Evolutionary conservation across 2,329 filamentous ascomycete species (phyloP).

Genomic region (Colletotrichum navitas): DNA sequence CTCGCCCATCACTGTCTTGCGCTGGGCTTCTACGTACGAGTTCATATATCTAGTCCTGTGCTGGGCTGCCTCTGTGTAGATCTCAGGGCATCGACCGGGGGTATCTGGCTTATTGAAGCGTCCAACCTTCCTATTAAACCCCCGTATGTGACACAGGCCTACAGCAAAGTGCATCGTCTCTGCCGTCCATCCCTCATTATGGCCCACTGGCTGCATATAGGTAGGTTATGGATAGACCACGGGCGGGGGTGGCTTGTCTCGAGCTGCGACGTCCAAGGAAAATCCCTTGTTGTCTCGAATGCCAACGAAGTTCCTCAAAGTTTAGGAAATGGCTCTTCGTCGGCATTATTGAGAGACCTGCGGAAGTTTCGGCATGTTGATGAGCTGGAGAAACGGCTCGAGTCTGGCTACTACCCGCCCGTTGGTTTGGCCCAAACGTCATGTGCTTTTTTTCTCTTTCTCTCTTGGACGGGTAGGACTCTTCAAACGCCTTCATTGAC

Average conservation of each 20-base stretch:
- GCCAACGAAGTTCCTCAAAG: constrained; percentile 12
- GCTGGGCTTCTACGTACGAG: constrained; percentile 8
- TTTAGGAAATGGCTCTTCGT: constrained; percentile 8
- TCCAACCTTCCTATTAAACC: constrained; percentile 19
- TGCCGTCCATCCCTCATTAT: constrained; percentile 11
- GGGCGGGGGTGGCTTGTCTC: constrained; percentile 9
- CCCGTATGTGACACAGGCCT: constrained; percentile 1
- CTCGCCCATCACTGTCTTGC: constrained; percentile 9
- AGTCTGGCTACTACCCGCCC: background rate
- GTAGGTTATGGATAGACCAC: background rate
- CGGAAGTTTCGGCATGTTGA: constrained; percentile 15
- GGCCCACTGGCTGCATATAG: background rate
- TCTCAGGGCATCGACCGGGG: constrained; percentile 13
- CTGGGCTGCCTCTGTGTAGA: constrained; percentile 22
- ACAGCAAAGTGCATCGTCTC: constrained; percentile 23
- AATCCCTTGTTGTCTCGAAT: constrained; percentile 33
- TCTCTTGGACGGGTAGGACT: background rate
- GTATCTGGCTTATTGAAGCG: constrained; percentile 24
- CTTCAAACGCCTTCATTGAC: too few relatives aligned
- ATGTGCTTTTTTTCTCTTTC: too few relatives aligned
- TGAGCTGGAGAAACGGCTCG: background rate
- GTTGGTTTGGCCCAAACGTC: background rate
- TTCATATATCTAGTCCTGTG: constrained; percentile 4
- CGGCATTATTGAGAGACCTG: constrained; percentile 9
- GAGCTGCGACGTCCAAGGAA: constrained; percentile 5